phyloP scores from a whole-genome alignment of 2,329 filamentous ascomycete genomes.

The Paecilomyces dactylethromorphus region DNA sequence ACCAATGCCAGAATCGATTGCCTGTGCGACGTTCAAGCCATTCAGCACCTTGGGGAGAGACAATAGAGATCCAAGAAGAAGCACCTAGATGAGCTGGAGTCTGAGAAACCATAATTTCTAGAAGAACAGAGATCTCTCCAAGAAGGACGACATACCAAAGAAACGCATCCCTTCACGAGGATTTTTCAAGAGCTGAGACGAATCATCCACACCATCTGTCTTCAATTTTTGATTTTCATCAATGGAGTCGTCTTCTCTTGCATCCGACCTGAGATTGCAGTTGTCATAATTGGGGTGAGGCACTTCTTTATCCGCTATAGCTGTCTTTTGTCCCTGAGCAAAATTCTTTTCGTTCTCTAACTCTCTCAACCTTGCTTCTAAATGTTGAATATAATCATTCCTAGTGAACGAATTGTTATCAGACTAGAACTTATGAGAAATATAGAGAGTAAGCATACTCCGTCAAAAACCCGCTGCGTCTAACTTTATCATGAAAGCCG shows the following conservation, averaged over 20 bases:
- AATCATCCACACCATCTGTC: not conserved
- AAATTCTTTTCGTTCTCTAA: too few relatives aligned
- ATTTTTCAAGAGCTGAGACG: not conserved
- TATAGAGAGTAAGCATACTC: not conserved
- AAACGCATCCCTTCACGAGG: not conserved
- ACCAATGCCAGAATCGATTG: too few relatives aligned
- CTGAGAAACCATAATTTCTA: not conserved
- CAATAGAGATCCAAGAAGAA: not conserved
- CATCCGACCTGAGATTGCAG: too few relatives aligned
- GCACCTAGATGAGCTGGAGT: not conserved
- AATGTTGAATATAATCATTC: not conserved
- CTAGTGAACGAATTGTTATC: not conserved
- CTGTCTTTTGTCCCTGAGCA: too few relatives aligned
- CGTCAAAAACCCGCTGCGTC: not conserved
- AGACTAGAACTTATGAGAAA: too few relatives aligned
- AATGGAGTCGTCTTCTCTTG: not conserved
- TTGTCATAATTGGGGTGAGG: too few relatives aligned
- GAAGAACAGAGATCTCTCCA: not conserved
- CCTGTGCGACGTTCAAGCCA: too few relatives aligned
- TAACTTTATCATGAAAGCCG: not conserved
- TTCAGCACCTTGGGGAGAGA: too few relatives aligned
- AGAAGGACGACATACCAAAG: not conserved
- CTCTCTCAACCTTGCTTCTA: too few relatives aligned
- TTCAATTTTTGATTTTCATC: not conserved
- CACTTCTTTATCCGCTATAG: too few relatives aligned